Evolutionary conservation across 2,329 filamentous ascomycete genomes (phyloP).

Genomic region (Sporothrix brasiliensis): DNA sequence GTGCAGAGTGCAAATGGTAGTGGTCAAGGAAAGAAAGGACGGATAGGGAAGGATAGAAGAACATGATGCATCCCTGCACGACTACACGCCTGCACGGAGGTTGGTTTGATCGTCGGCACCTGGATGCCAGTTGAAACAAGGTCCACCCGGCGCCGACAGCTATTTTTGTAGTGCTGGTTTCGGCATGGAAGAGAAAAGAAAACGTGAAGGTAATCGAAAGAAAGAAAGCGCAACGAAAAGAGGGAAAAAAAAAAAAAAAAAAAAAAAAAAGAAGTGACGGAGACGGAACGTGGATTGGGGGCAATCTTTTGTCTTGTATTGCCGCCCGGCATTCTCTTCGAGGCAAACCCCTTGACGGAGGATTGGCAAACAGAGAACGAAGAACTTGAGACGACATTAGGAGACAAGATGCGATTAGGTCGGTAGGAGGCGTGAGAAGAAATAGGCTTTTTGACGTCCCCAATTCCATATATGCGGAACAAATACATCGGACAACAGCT

Average conservation of each 20-base stretch:
- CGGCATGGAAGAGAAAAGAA: not conserved
- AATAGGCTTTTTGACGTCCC: not conserved
- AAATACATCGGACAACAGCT: not conserved
- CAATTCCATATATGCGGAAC: conserved; percentile 13
- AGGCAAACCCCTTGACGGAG: not conserved
- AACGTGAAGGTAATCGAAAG: not conserved
- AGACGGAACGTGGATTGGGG: not conserved
- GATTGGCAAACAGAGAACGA: not conserved
- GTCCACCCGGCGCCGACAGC: not conserved
- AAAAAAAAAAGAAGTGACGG: not conserved
- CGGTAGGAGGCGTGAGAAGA: not conserved
- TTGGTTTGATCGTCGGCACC: not conserved
- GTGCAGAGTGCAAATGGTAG: not conserved
- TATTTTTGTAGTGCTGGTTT: not conserved
- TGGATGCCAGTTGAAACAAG: conserved; percentile 12
- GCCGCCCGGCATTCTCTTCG: not conserved
- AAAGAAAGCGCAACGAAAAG: not conserved
- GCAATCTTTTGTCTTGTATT: not conserved
- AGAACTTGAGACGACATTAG: not conserved
- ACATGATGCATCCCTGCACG: conserved; percentile 12
- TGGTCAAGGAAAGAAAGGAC: not conserved
- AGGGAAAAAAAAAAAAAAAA: no score
- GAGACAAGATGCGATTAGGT: not conserved
- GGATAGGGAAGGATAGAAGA: not conserved
- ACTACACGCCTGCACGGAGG: not conserved